Base-by-base conservation (phyloP, 192 early-diverging fungal genomes). In the Chytriomyces sp. region DNA sequence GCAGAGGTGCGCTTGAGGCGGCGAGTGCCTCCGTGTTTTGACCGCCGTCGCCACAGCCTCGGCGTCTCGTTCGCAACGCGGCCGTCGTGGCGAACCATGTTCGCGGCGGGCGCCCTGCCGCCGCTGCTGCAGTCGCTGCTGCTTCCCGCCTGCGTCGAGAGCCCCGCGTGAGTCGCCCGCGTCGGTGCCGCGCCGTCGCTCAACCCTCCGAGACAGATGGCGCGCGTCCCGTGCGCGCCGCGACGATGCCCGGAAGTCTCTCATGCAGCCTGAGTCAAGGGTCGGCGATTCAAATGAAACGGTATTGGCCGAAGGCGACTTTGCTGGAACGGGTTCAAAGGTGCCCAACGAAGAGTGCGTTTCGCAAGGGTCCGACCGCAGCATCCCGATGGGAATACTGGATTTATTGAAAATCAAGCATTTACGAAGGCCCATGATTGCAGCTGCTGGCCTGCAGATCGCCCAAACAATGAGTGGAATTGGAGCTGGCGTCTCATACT, bases 381-480 rank as follows among this genome's bases (percentile, higher is more conserved):
- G 10, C 14, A 25, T 39, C 30, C 10, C 61, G 30, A 6, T 73
- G 72, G 84, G 88, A 25, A 82, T 86, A 28, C 55, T 79, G 26
- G 72, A 82, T 31, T 80, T 92, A 6, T 77, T 92, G 41, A 79
- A 76, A 19, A 81, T 85, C 2, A 64, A 81, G 64, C 83, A 85
- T 52, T 76, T 92, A 58, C 80, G 86, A 7, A 75, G 84, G 19
- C 88, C 91, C 0, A 82, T 93, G 4, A 75, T 86, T 30, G 77
- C 89, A 53, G 85, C 87, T 4, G 39, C 93, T 1, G 80, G 91
- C 19, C 59, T 95, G 4, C 93, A 93, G 75, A 58, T 93, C 4
- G 77, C 89, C 0, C 94, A 96, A 76, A 93, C 95, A 77, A 89
- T 93, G 70, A 91, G 90, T 37, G 94, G 94, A 25, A 94, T 93